Percentiles rank a stretch among this genome's conserved stretches.
Conservation (phyloP, 1,284 basidiomycete genomes). For the Ganoderma sinense region DNA sequence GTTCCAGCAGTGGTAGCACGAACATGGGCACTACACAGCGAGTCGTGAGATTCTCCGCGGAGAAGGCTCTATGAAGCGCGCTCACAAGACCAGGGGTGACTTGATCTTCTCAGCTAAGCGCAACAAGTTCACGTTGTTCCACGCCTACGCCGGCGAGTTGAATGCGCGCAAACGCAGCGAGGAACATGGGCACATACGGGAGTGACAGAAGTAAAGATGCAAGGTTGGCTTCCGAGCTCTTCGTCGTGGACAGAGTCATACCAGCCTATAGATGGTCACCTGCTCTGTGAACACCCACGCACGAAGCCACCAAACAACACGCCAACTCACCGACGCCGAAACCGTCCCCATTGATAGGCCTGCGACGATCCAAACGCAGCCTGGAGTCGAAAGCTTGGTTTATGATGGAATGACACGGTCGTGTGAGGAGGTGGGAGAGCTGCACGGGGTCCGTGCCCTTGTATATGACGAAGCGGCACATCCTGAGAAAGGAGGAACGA, state of each 20-base stretch:
- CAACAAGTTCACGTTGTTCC: constrained; percentile 92
- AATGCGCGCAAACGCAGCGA: neutral
- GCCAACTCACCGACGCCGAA: constrained; percentile 90
- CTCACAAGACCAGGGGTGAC: constrained; percentile 91
- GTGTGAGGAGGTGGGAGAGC: constrained; percentile 88
- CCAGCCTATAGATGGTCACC: constrained; percentile 63
- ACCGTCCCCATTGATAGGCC: constrained; percentile 95
- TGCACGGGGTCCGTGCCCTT: constrained; percentile 91
- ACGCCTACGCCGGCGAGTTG: constrained; percentile 62
- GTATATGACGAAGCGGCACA: constrained; percentile 93
- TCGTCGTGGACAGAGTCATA: constrained; percentile 84
- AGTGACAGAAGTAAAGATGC: constrained; percentile 96
- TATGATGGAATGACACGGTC: constrained; percentile 95
- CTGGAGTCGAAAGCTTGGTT: constrained; percentile 95
- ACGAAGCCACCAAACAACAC: neutral
- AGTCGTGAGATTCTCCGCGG: constrained; percentile 1
- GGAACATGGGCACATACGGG: constrained; percentile 61
- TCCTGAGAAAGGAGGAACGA: constrained; percentile 38
- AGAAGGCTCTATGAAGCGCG: constrained; percentile 14
- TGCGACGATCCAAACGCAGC: constrained; percentile 78
- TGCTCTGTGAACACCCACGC: neutral
- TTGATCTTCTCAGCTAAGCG: constrained; percentile 95
- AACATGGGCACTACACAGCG: constrained; percentile 77
- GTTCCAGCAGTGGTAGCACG: constrained; percentile 88
- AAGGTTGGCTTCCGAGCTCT: constrained; percentile 86